Evolutionary conservation across 495 filamentous ascomycete species (phyloP).

Genomic region (Chaetomium fimeti): DNA sequence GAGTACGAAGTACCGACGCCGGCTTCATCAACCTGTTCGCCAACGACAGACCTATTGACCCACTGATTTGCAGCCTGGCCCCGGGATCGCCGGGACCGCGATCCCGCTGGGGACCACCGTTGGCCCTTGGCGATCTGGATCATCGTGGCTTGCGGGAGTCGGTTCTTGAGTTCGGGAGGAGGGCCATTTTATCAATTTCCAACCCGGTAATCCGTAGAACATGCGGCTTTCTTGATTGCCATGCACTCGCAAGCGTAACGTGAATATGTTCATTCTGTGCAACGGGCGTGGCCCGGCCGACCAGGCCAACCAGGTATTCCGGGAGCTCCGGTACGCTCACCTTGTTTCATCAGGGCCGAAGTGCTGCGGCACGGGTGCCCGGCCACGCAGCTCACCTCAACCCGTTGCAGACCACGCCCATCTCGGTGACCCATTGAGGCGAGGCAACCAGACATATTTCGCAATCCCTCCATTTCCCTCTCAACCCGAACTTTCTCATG

Average conservation of each 20-base stretch:
- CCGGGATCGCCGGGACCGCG: not conserved
- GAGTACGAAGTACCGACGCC: not conserved
- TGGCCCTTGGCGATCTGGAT: no score
- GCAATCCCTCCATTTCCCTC: not conserved
- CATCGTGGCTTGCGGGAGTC: no score
- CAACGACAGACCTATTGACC: not conserved
- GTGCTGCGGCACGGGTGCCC: slow-evolving; percentile 1
- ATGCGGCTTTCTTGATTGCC: no score
- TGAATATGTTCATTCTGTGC: not conserved
- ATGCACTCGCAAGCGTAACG: not conserved
- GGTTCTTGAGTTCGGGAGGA: no score
- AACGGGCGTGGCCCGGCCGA: not conserved
- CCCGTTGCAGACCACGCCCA: slow-evolving; percentile 10
- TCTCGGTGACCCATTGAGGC: slow-evolving; percentile 2
- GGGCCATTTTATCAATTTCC: no score
- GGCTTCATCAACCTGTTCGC: not conserved
- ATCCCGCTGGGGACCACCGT: no score
- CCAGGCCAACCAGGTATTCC: not conserved
- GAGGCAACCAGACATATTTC: not conserved
- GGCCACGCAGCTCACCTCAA: not conserved
- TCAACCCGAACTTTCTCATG: not conserved
- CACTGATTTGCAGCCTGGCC: not conserved
- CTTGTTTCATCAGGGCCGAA: slow-evolving; percentile 10
- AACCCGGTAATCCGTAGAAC: no score
- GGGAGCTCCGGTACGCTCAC: not conserved